Evolutionary conservation across 2,329 filamentous ascomycete species (phyloP), one percentile per base, ranked within the genome.

Genomic region (Colletotrichum agaves): DNA sequence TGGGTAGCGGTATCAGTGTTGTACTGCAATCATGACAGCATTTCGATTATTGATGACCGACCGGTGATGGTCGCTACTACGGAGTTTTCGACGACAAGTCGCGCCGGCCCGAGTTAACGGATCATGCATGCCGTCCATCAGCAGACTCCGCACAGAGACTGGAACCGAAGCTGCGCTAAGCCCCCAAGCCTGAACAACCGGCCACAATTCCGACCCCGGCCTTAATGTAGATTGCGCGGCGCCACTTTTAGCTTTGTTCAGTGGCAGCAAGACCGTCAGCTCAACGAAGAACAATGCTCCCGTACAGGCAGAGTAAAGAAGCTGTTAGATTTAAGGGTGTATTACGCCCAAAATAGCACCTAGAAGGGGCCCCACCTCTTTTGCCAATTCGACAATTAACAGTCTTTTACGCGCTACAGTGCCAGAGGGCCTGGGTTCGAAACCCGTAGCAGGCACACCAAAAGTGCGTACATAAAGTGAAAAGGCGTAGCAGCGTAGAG

Each of bases 81-180:
- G 41, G n/a, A 15, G 43, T 47, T 46, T 58, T 58, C n/a, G 31
- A 44, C n/a, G 31, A 44, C 55, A 47, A 61, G 58, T 43, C 39
- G 53, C 52, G 33, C 33, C 52, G 21, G 60, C 35, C 53, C 52
- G 52, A 58, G 31, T 15, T 53, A 52, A 46, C 64, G 60, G 44
- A 55, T 53, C n/a, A 49, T 58, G 23, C 27, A 46, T 68, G 65
- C 61, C 53, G 61, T 55, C n/a, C 15, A 31, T 55, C 47, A 49
- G 23, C 46, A 52, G 61, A 64, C 64, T 67, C 47, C 65, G 53
- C 53, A 50, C 39, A 59, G 31, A 49, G 55, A 60, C 47, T 65
- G 47, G 53, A 65, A n/a, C 47, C 55, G 27, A 43, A 27, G 47
- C n/a, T 55, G 35, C 61, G 44, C 61, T 52, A 60, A 59, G 44